phyloP scores from a whole-genome alignment of 768 basidiomycete genomes.

The Xanthoconium purpureum region DNA sequence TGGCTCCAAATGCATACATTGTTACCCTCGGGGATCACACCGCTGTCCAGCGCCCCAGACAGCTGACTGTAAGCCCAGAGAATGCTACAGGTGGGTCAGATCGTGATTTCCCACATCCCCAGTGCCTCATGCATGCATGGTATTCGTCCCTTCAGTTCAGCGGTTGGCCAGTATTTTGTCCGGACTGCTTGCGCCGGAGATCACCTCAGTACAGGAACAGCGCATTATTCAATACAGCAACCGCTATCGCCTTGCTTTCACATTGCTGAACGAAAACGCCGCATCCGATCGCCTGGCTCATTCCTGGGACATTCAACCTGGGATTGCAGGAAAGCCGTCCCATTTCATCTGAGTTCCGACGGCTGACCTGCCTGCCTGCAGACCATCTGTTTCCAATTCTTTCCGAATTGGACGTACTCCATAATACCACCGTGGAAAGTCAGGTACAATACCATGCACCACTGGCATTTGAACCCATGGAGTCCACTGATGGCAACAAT shows the following conservation, averaged over 20 bases:
- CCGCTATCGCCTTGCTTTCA: constrained; percentile 86
- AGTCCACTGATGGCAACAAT: constrained; percentile 32
- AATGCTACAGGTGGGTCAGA: constrained; percentile 30
- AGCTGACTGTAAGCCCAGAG: constrained; percentile 19
- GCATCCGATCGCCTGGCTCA: constrained; percentile 55
- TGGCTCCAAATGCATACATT: constrained; percentile 18
- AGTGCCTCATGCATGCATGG: constrained; percentile 8
- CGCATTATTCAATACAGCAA: constrained; percentile 73
- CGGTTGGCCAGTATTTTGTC: constrained; percentile 39
- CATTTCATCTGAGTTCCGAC: constrained; percentile 15
- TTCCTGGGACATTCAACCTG: constrained; percentile 71
- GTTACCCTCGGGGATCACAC: constrained; percentile 25
- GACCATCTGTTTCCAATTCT: constrained; percentile 70
- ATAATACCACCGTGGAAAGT: constrained; percentile 93
- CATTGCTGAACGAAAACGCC: constrained; percentile 87
- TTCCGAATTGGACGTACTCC: constrained; percentile 56
- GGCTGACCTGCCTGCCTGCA: constrained; percentile 32
- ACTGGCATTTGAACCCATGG: constrained; percentile 68
- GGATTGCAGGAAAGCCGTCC: constrained; percentile 55
- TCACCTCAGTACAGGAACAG: constrained; percentile 49
- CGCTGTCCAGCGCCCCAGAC: constrained; percentile 19
- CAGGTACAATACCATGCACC: constrained; percentile 93
- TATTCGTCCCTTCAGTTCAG: constrained; percentile 27
- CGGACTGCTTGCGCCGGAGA: constrained; percentile 40
- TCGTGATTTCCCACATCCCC: background rate